Evolutionary conservation across 805 yeast genomes (phyloP).

Genomic region (Wickerhamomyces silvicola): DNA sequence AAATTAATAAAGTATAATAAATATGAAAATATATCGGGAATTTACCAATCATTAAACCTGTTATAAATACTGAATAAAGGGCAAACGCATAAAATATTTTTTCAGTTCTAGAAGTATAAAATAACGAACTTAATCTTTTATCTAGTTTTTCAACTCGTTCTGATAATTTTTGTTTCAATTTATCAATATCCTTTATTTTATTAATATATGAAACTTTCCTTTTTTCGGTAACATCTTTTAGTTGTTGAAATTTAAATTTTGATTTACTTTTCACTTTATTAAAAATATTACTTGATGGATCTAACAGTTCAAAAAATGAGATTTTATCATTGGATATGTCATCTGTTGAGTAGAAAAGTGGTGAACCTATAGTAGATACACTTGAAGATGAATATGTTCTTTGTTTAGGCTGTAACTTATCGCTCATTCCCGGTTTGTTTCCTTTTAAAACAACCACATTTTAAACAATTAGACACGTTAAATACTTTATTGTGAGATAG

Average conservation of each 20-base stretch:
- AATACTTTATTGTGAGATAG: too few species aligned
- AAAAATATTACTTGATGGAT: conserved; percentile 24
- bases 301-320: conserved; percentile 22
- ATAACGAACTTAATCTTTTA: conserved; percentile 28
- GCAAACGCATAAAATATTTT: conserved; percentile 77
- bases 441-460: conserved; percentile 40
- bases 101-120: conserved; percentile 51
- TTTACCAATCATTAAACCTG: conserved; percentile 74
- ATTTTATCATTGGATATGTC: conserved; percentile 20
- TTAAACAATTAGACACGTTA: too few species aligned
- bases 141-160: conserved; percentile 33
- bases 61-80: conserved; percentile 55
- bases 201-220: conserved; percentile 13
- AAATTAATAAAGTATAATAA: conserved; percentile 57
- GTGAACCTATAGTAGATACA: conserved; percentile 16
- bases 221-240: conserved; percentile 15
- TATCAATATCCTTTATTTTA: conserved; percentile 20
- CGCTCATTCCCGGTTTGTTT: too few species aligned
- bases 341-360: conserved; percentile 18
- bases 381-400: conserved; percentile 17
- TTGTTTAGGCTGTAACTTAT: conserved; percentile 25
- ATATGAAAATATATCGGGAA: conserved; percentile 74
- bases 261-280: conserved; percentile 21
- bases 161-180: conserved; percentile 17
- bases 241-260: conserved; percentile 11